phyloP scores from a whole-genome alignment of 192 early-diverging fungal species.

The Coemansia sp. region DNA sequence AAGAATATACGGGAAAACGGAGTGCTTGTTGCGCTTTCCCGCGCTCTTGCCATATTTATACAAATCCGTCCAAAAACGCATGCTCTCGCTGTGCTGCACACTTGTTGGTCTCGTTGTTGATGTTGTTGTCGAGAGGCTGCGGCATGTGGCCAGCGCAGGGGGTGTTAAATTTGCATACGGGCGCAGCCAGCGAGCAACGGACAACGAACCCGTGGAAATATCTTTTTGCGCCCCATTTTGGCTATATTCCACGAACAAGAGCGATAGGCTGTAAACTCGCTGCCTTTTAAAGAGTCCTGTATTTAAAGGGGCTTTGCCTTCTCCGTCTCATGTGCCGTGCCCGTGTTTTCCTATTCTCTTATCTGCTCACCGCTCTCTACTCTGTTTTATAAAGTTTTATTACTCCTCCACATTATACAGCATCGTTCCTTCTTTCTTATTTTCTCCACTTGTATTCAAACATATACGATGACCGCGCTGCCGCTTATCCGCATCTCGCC shows the following conservation, averaged over 20 bases:
- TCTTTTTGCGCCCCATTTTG: background rate
- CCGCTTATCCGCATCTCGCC: conserved; percentile 56
- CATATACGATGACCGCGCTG: conserved; percentile 19
- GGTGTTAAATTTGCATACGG: conserved; percentile 7
- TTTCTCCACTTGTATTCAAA: conserved; percentile 1
- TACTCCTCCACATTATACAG: no score
- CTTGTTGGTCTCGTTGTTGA: no score
- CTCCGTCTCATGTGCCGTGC: background rate
- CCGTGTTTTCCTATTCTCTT: background rate
- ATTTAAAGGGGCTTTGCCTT: conserved; percentile 1
- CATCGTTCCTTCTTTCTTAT: conserved; percentile 9
- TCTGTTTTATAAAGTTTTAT: no score
- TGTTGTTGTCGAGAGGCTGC: no score
- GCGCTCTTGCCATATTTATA: no score
- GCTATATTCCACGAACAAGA: background rate
- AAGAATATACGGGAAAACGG: no score
- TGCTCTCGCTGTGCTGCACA: no score
- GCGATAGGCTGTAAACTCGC: background rate
- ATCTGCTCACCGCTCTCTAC: no score
- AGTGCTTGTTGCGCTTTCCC: no score
- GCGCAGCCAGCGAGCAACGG: conserved; percentile 37
- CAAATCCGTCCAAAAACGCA: no score
- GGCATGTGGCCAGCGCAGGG: background rate
- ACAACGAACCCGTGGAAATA: conserved; percentile 18
- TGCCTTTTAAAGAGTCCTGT: background rate